phyloP scores from a whole-genome alignment of 225 moss, liverwort and hornwort species.

The Asterella californica region DNA sequence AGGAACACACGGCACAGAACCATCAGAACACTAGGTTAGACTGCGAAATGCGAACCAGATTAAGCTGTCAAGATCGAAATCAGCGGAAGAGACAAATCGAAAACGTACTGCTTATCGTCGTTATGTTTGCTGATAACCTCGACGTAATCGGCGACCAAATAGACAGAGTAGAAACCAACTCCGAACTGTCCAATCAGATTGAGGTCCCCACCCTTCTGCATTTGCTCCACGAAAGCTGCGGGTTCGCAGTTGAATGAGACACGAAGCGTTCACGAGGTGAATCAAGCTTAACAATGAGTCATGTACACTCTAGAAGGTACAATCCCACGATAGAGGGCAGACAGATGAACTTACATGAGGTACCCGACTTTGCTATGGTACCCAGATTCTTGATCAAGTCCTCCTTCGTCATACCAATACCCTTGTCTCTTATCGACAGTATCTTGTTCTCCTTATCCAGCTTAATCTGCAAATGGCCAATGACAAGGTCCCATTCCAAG shows the following conservation, averaged over 20 bases:
- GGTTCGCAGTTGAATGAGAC: neutral
- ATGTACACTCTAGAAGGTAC: no score
- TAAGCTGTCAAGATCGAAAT: neutral
- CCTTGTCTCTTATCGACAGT: conserved; percentile 70
- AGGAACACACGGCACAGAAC: no score
- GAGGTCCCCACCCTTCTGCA: conserved; percentile 93
- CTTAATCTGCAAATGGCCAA: conserved; percentile 56
- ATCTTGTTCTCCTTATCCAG: conserved; percentile 75
- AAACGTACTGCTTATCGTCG: conserved; percentile 87
- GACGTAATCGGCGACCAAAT: conserved; percentile 87
- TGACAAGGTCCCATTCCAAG: neutral
- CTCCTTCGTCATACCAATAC: conserved; percentile 94
- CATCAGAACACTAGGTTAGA: no score
- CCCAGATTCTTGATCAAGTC: conserved; percentile 95
- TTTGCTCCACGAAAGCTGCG: conserved; percentile 94
- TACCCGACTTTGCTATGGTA: conserved; percentile 99
- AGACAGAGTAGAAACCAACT: conserved; percentile 98
- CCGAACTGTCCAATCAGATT: conserved; percentile 98
- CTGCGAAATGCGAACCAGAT: neutral
- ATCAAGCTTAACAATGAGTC: no score
- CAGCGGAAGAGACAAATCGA: neutral
- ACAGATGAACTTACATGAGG: conserved; percentile 58
- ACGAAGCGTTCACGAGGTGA: neutral
- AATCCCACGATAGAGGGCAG: neutral
- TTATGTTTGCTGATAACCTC: conserved; percentile 99